These are phyloP conservation scores for Podospora fimiseda DNA, from an alignment of 495 filamentous ascomycete species.

Conservation along the genomic window DNA sequence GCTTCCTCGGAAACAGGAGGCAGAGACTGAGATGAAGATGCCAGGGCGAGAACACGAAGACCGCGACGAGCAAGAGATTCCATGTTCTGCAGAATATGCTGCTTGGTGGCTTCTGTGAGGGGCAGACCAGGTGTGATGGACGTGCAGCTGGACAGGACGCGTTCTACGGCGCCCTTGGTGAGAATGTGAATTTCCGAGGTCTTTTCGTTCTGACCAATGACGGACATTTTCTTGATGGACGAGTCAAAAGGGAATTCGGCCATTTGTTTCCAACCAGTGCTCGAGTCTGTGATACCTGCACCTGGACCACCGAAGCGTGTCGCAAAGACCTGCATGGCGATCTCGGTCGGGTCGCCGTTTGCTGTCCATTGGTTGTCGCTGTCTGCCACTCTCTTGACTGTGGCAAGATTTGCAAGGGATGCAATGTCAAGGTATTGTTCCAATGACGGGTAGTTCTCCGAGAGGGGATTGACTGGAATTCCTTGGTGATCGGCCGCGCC, in stretches of 20 bases:
- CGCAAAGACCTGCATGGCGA: constrained; percentile 74
- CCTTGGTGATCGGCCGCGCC: background rate
- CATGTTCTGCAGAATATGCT: constrained; percentile 57
- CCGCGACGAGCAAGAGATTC: constrained; percentile 60
- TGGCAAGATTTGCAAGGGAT: constrained; percentile 4
- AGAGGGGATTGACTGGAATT: background rate
- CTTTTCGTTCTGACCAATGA: constrained; percentile 48
- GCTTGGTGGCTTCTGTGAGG: constrained; percentile 55
- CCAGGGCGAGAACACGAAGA: constrained; percentile 69
- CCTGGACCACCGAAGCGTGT: constrained; percentile 61
- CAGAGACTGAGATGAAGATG: constrained; percentile 34
- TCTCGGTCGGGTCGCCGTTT: constrained; percentile 76
- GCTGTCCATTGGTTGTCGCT: constrained; percentile 50
- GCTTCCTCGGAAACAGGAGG: constrained; percentile 21
- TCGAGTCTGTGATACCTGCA: constrained; percentile 37
- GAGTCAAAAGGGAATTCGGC: constrained; percentile 78
- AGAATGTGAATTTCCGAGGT: constrained; percentile 47
- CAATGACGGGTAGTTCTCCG: background rate
- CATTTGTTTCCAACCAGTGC: constrained; percentile 38
- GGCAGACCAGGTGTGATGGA: constrained; percentile 35
- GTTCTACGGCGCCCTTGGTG: constrained; percentile 76
- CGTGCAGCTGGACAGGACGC: constrained; percentile 49
- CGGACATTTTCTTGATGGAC: constrained; percentile 75
- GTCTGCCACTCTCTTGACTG: constrained; percentile 26
- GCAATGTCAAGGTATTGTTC: constrained; percentile 6